Evolutionary conservation across 2,329 filamentous ascomycete genomes (phyloP).

Genomic region (Fusarium buharicum): DNA sequence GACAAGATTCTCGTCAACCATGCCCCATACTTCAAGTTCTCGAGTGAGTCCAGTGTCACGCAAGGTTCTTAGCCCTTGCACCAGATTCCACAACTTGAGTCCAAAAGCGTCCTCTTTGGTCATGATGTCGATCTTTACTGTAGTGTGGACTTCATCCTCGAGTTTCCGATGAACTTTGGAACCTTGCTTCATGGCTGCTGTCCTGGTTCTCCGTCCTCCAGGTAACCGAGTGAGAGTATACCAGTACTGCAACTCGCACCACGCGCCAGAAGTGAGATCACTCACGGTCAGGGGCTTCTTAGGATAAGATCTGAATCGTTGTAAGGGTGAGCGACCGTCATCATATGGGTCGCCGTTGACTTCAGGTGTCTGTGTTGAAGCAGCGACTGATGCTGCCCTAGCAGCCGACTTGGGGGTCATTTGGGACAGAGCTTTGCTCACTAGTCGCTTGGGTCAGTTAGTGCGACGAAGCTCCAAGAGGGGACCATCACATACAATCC

Average conservation of each 20-base stretch:
- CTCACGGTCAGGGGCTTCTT: constrained; percentile 86
- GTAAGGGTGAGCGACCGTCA: constrained; percentile 68
- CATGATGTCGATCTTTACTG: constrained; percentile 75
- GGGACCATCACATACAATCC: constrained; percentile 59
- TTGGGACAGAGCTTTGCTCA: constrained; percentile 57
- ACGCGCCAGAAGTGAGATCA: constrained; percentile 87
- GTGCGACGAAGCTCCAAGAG: constrained; percentile 44
- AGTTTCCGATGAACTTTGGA: constrained; percentile 82
- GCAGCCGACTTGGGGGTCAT: constrained; percentile 31
- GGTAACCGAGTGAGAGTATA: constrained; percentile 80
- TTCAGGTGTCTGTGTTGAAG: constrained; percentile 15
- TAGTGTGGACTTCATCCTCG: constrained; percentile 85
- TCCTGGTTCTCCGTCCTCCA: constrained; percentile 78
- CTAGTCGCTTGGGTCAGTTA: constrained; percentile 76
- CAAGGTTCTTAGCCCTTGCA: constrained; percentile 82
- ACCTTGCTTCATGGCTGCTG: constrained; percentile 85
- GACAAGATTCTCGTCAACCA: constrained; percentile 82
- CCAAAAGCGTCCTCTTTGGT: constrained; percentile 86
- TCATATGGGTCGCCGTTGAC: constrained; percentile 30
- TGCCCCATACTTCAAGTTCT: constrained; percentile 86
- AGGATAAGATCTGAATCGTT: constrained; percentile 81
- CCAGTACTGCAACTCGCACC: constrained; percentile 96
- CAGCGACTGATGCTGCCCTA: constrained; percentile 27
- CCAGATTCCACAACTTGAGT: constrained; percentile 87
- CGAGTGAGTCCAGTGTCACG: constrained; percentile 76